Evolutionary conservation across 257 asterid species (phyloP).

Genomic region (Nicotiana benthamiana): DNA sequence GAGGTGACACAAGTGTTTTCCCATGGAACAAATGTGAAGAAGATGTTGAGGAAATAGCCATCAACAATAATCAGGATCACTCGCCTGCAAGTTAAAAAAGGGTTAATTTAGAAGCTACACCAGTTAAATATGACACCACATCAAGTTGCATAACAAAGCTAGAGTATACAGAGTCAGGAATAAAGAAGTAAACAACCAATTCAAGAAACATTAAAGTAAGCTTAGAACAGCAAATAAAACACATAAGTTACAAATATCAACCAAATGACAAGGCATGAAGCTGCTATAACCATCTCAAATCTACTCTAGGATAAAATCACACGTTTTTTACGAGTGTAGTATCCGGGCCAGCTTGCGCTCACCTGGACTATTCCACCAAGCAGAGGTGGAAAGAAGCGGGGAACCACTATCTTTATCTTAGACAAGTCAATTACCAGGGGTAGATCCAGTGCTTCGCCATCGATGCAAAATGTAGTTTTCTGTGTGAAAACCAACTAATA

Average conservation of each 20-base stretch:
- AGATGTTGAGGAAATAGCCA: conserved; percentile 1
- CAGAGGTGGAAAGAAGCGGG: no score
- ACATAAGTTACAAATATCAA: no score
- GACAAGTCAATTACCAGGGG: no score
- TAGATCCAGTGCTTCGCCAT: no score
- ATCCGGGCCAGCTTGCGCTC: no score
- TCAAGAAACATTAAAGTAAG: not conserved
- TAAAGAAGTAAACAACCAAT: not conserved
- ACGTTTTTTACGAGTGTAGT: not conserved
- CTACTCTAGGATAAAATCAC: not conserved
- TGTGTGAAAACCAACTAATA: no score
- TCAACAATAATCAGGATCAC: not conserved
- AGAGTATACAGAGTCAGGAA: not conserved
- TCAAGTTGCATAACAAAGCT: not conserved
- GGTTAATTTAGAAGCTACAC: not conserved
- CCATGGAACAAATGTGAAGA: not conserved
- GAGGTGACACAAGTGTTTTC: not conserved
- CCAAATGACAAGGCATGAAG: not conserved
- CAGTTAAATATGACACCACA: not conserved
- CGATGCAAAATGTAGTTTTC: no score
- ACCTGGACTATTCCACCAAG: no score
- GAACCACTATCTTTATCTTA: no score
- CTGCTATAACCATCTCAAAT: not conserved
- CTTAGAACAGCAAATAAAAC: not conserved
- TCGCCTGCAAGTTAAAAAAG: not conserved